Evolutionary conservation across 2,329 filamentous ascomycete species (phyloP), one percentile per base, ranked within the genome.

Genomic region (Penicillium aurantiogriseum): DNA sequence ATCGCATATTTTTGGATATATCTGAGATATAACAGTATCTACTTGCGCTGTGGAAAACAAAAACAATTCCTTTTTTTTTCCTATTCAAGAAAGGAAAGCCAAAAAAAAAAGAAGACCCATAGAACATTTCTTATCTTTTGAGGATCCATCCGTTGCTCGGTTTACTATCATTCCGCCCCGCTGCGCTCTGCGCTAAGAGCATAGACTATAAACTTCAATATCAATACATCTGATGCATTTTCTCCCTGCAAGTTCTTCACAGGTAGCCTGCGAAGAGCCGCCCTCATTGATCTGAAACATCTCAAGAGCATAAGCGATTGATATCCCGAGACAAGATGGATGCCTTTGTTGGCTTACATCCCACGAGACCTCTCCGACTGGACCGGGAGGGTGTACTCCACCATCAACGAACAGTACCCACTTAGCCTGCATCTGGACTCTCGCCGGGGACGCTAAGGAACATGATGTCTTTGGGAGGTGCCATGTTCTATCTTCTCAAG

Each of bases 51-150:
- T 13, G 21, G 8, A 13, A n/a, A 13, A 25, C 11, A n/a, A 8
- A 17, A 4, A 23, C 11, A 11, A 23, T 36, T 40, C 3, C 11
- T 1, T 38, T 27, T 7, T 19, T 29, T 21, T 19, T 25, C 6
- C 17, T 11, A 33, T 4, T 4, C 11, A 2, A 25, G 21, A 50
- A 25, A 23, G 2, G 35, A 43, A 42, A 43, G 21, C 15, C n/a
- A 33, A 25, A 35, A 48, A 35, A 48, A 50, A 35, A 54, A 29
- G 48, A 61, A 60, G 47, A 45, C 42, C 45, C 50, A 39, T 57
- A 58, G 53, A 63, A 60, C 44, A 27, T 54, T 56, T 45, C 56
- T 57, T 55, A 58, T 61, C 59, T 61, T 60, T 44, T 53, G 27
- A 27, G 40, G 35, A 31, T 51, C 52, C 58, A 51, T 47, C 36